Evolutionary conservation across 139 green algal species (phyloP), one percentile per base, ranked within the genome.

Genomic region (Asterochloris erici): DNA sequence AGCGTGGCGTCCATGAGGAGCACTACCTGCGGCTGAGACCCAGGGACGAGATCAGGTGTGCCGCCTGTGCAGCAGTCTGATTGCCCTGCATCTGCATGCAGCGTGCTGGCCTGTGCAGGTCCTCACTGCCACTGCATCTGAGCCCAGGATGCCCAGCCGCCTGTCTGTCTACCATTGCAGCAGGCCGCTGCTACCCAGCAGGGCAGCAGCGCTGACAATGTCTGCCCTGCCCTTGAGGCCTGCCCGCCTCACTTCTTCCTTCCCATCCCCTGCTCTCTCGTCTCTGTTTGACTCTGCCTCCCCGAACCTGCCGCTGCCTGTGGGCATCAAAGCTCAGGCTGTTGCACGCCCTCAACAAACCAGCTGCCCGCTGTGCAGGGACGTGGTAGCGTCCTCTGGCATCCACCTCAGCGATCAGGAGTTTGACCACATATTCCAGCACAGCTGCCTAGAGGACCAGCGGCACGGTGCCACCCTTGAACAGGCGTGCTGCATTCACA

Each of bases 1-100:
- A 94, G 47, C 82, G 87, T 11, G 91, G 91, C 10, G 82, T 96
- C 15, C 81, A 81, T 23, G 92, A 94, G 76, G 84, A 91, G 71
- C 83, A 93, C 73, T 93, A 91, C 73, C 79, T 88, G 21, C 27
- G 80, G 68, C 79, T 88, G n/a, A 82, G 86, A 69, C 27, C 73
- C 13, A 86, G 87, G 82, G 84, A 86, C 23, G 77, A 88, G 47
- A 63, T 90, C 38, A 78, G 78, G 68, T 81, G 74, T 9, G 47
- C 86, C 29, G 70, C 38, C 66, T 71, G 66, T 24, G 21, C 21
- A 26, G 17, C 24, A 21, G 10, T 29, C 71, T 38, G 71, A 21
- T 9, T 21, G n/a, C n/a, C 24, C n/a, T 21, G 19, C 23, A 24
- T 38, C 24, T 21, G n/a, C 17, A 38, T 38, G 26, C 26, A 1